phyloP scores from a whole-genome alignment of 768 basidiomycete genomes.

The Pulveroboletus ravenelii region DNA sequence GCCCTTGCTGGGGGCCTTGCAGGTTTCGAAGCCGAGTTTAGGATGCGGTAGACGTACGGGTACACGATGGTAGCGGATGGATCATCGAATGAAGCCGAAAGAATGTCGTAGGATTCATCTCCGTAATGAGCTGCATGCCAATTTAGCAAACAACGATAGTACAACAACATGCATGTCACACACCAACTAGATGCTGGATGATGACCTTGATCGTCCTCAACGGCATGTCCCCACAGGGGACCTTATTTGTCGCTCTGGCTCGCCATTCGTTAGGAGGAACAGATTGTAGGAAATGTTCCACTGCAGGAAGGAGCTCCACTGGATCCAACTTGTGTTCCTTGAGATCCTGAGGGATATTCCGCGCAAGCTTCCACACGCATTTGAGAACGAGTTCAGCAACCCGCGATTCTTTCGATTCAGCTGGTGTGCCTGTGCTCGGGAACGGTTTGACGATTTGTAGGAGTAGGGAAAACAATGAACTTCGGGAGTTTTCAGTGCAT shows the following conservation, averaged over 20 bases:
- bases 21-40: slow-evolving; percentile 60
- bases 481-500: slow-evolving; percentile 11
- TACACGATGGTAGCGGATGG: slow-evolving; percentile 98
- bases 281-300: slow-evolving; percentile 91
- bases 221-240: slow-evolving; percentile 98
- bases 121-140: slow-evolving; percentile 64
- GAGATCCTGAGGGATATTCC: slow-evolving; percentile 91
- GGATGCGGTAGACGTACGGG: slow-evolving; percentile 88
- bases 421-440: slow-evolving; percentile 62
- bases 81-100: slow-evolving; percentile 88
- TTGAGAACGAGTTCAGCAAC: slow-evolving; percentile 92
- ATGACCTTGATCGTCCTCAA: slow-evolving; percentile 96
- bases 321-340: slow-evolving; percentile 76
- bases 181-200: slow-evolving; percentile 96
- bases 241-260: slow-evolving; percentile 80
- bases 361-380: slow-evolving; percentile 96
- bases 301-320: slow-evolving; percentile 82
- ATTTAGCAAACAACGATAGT: slow-evolving; percentile 16
- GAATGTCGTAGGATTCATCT: slow-evolving; percentile 85
- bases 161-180: slow-evolving; percentile 17
- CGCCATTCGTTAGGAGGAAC: slow-evolving; percentile 97
- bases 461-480: slow-evolving; percentile 70
- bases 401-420: slow-evolving; percentile 77
- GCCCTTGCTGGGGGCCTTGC: slow-evolving; percentile 31
- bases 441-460: slow-evolving; percentile 82